These are phyloP conservation scores for Penicillium maclennaniae DNA, from an alignment of 495 filamentous ascomycete genomes.

Conservation along the genomic window DNA sequence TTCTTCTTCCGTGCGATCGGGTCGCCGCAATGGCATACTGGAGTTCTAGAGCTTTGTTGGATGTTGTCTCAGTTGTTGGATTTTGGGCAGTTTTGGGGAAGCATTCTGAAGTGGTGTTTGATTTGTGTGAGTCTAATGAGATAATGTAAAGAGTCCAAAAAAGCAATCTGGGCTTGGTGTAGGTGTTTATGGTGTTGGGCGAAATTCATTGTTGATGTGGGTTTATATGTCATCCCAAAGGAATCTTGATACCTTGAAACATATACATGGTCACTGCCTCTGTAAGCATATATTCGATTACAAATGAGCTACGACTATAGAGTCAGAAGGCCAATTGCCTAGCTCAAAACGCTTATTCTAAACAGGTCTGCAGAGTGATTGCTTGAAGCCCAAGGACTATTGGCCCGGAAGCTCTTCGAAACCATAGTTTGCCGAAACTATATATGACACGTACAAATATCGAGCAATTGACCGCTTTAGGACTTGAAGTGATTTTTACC, in stretches of 20 bases:
- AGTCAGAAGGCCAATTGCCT: too few relatives aligned
- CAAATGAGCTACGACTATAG: too few relatives aligned
- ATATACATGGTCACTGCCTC: too few relatives aligned
- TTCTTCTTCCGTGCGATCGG: slow-evolving; percentile 12
- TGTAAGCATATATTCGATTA: too few relatives aligned
- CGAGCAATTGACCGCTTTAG: not conserved
- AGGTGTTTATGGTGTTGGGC: too few relatives aligned
- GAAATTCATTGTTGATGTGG: too few relatives aligned
- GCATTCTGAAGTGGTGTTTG: not conserved
- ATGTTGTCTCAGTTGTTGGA: not conserved
- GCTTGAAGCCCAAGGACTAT: too few relatives aligned
- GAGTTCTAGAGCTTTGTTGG: not conserved
- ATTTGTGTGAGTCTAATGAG: not conserved
- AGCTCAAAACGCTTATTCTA: too few relatives aligned
- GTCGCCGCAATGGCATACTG: slow-evolving; percentile 1
- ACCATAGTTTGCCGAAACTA: not conserved
- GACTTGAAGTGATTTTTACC: not conserved
- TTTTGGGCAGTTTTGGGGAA: not conserved
- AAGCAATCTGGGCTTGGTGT: too few relatives aligned
- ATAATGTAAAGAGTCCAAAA: not conserved
- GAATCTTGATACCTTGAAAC: too few relatives aligned
- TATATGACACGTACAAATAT: not conserved
- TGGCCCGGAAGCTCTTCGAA: not conserved
- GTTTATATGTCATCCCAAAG: too few relatives aligned
- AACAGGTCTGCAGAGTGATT: too few relatives aligned